Conservation (phyloP, 192 early-diverging fungal species). For the Gorgonomyces haynaldii region DNA sequence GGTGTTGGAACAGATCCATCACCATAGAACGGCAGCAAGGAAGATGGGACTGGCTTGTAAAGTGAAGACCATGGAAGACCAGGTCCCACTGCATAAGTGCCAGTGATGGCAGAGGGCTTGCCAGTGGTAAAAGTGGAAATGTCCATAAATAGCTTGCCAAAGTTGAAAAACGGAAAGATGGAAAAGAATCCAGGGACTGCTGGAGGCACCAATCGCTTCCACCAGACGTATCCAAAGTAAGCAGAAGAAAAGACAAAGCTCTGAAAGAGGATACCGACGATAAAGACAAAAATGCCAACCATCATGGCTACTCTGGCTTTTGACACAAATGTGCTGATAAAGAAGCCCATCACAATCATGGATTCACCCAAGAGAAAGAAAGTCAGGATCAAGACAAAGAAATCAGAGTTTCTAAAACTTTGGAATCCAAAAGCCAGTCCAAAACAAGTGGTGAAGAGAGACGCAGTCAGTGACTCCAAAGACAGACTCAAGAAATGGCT, state of each 20-base stretch:
- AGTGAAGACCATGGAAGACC: constrained; percentile 42
- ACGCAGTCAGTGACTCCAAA: constrained; percentile 24
- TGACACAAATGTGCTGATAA: constrained; percentile 47
- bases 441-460: constrained; percentile 34
- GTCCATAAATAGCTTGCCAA: constrained; percentile 53
- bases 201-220: constrained; percentile 16
- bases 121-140: constrained; percentile 38
- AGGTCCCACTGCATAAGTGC: constrained; percentile 39
- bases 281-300: constrained; percentile 56
- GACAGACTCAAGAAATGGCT: constrained; percentile 5
- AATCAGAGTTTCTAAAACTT: constrained; percentile 39
- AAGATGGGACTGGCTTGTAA: constrained; percentile 27
- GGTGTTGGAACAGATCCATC: constrained; percentile 26
- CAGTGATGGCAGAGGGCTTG: constrained; percentile 24
- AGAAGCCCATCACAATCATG: constrained; percentile 46
- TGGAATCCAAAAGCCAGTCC: constrained; percentile 39
- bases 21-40: constrained; percentile 34
- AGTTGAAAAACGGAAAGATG: constrained; percentile 26
- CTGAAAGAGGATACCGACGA: constrained; percentile 52
- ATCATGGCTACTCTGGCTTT: constrained; percentile 36
- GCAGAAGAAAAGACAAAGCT: constrained; percentile 22
- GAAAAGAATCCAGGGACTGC: constrained; percentile 36
- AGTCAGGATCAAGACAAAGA: constrained; percentile 25
- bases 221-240: constrained; percentile 23
- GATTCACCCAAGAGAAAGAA: constrained; percentile 51